A percentile compares a stretch with the other conserved stretches of the same genome.
Evolutionary conservation across 2,329 filamentous ascomycete species (phyloP).

Genomic region (Setomelanomma holmii): DNA sequence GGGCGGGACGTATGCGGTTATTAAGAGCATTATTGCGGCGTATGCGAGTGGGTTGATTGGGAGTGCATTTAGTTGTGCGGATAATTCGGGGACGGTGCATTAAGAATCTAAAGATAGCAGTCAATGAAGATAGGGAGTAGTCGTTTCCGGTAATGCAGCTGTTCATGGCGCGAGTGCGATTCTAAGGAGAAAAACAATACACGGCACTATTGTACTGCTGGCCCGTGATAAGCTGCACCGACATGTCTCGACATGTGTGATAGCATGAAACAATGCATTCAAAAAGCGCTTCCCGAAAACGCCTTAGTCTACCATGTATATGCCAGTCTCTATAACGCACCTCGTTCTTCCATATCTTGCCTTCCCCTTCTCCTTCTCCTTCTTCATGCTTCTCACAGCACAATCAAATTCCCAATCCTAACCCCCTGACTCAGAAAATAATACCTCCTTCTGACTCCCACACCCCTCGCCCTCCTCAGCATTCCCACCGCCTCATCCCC

Average conservation of each 20-base stretch:
- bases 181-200: no score
- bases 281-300: no score
- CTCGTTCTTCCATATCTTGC: background rate
- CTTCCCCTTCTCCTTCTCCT: background rate
- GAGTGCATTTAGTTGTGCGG: slow-evolving; percentile 23
- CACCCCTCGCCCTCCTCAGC: slow-evolving; percentile 67
- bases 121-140: no score
- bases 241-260: no score
- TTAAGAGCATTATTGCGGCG: slow-evolving; percentile 58
- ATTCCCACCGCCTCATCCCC: slow-evolving; percentile 70
- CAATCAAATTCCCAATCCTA: slow-evolving; percentile 78
- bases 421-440: slow-evolving; percentile 82
- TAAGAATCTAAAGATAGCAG: no score
- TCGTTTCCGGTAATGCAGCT: no score
- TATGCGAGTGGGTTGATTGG: slow-evolving; percentile 57
- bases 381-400: slow-evolving; percentile 53
- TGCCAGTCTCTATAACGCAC: background rate
- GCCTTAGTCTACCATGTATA: no score
- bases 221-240: no score
- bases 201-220: no score
- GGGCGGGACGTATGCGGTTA: slow-evolving; percentile 56
- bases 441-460: slow-evolving; percentile 81
- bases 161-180: no score
- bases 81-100: slow-evolving; percentile 17
- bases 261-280: no score